Conservation (phyloP, 2,329 filamentous ascomycete genomes). For the Rutstroemia sydowiana region DNA sequence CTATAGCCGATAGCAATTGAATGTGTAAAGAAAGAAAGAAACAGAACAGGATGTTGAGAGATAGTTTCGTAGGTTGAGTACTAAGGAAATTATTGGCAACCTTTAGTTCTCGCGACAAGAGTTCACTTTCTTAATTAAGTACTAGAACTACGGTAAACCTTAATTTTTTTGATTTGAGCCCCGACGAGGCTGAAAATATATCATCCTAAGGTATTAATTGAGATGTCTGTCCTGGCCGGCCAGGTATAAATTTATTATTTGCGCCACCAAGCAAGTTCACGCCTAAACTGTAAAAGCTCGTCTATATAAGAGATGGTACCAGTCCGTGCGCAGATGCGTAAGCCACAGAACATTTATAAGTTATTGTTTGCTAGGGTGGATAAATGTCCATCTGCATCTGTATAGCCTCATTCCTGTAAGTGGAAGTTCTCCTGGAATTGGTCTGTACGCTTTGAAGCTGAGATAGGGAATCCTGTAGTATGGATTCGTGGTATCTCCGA, state of each 20-base stretch:
- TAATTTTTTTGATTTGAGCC: no score
- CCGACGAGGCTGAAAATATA: no score
- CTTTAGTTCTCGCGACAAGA: slow-evolving; percentile 9
- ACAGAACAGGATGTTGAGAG: not conserved
- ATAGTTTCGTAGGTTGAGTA: not conserved
- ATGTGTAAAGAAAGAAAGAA: not conserved
- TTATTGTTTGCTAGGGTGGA: not conserved
- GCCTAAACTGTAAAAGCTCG: no score
- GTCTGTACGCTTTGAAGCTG: not conserved
- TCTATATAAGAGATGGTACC: no score
- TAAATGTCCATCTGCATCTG: not conserved
- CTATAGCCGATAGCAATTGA: not conserved
- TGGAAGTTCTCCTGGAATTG: not conserved
- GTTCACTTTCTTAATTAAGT: not conserved
- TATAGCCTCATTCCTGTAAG: not conserved
- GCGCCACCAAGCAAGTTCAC: no score
- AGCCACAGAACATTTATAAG: no score
- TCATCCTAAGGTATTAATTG: no score
- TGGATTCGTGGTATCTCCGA: slow-evolving; percentile 8
- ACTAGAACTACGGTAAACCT: no score
- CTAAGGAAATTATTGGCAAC: slow-evolving; percentile 7
- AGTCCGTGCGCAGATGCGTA: no score
- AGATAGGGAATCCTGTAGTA: not conserved
- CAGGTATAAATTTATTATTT: no score
- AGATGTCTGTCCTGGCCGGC: no score